Evolutionary conservation across 2,329 filamentous ascomycete genomes (phyloP).

Genomic region (Arthroderma sp.): DNA sequence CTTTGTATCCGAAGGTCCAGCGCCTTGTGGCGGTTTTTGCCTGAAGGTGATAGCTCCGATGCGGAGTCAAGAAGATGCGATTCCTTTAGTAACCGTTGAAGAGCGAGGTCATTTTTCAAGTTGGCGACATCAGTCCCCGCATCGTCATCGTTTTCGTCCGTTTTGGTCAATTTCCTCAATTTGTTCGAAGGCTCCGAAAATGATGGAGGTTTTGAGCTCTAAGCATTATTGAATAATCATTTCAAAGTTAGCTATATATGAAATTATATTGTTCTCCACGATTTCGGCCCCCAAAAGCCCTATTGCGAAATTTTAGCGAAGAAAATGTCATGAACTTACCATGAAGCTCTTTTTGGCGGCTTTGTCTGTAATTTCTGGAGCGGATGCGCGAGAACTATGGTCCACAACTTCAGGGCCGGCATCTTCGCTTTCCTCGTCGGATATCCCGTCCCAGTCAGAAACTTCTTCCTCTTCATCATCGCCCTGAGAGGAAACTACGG

Average conservation of each 20-base stretch:
- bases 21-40: conserved; percentile 66
- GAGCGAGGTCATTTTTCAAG: conserved; percentile 83
- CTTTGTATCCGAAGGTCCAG: conserved; percentile 72
- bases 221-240: neutral
- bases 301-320: neutral
- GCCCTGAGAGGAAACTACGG: conserved; percentile 6
- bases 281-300: neutral
- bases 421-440: conserved; percentile 15
- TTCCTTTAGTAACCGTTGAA: conserved; percentile 81
- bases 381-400: conserved; percentile 35
- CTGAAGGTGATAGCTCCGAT: conserved; percentile 59
- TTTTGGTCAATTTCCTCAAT: conserved; percentile 23
- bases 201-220: conserved; percentile 37
- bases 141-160: conserved; percentile 47
- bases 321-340: conserved; percentile 32
- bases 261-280: neutral
- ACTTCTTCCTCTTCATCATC: conserved; percentile 15
- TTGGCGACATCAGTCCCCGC: conserved; percentile 42
- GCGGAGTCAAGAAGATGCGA: conserved; percentile 91
- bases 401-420: conserved; percentile 48
- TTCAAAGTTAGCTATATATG: neutral
- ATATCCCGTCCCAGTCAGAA: conserved; percentile 49
- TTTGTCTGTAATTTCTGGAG: conserved; percentile 35
- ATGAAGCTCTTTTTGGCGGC: conserved; percentile 68
- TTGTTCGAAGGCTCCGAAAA: conserved; percentile 14